Conservation (phyloP, 208 protist genomes). For the Tritrichomonas foetus region DNA sequence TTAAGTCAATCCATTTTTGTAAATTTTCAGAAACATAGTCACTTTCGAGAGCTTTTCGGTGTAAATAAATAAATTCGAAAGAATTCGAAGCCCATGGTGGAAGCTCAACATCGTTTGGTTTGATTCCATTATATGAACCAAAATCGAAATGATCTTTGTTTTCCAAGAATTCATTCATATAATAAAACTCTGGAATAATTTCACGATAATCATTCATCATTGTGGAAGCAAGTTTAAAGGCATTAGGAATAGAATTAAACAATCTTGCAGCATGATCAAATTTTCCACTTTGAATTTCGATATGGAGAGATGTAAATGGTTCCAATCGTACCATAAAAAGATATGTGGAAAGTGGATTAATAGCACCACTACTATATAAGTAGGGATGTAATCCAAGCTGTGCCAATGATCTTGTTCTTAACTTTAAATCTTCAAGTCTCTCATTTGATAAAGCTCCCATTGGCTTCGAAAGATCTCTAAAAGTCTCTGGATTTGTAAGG, state of each 20-base stretch:
- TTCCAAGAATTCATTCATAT: constrained; percentile 56
- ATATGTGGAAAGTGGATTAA: background rate
- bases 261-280: constrained; percentile 23
- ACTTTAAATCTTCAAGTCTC: background rate
- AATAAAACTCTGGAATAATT: constrained; percentile 66
- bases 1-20: constrained; percentile 5
- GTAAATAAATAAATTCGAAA: background rate
- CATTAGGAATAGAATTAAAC: background rate
- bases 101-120: background rate
- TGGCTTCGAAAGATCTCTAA: constrained; percentile 23
- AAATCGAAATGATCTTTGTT: constrained; percentile 57
- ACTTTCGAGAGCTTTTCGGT: background rate
- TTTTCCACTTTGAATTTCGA: constrained; percentile 8
- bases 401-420: background rate
- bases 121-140: constrained; percentile 45
- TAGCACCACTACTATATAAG: background rate
- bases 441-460: background rate
- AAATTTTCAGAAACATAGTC: background rate
- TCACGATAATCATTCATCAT: constrained; percentile 40
- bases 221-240: background rate
- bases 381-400: background rate
- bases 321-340: background rate
- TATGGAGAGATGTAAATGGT: background rate
- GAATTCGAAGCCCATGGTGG: background rate
- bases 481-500: background rate